Evolutionary conservation across 208 protist genomes (phyloP), one percentile per base, ranked within the genome.

Genomic region (Acanthamoeba sp.): DNA sequence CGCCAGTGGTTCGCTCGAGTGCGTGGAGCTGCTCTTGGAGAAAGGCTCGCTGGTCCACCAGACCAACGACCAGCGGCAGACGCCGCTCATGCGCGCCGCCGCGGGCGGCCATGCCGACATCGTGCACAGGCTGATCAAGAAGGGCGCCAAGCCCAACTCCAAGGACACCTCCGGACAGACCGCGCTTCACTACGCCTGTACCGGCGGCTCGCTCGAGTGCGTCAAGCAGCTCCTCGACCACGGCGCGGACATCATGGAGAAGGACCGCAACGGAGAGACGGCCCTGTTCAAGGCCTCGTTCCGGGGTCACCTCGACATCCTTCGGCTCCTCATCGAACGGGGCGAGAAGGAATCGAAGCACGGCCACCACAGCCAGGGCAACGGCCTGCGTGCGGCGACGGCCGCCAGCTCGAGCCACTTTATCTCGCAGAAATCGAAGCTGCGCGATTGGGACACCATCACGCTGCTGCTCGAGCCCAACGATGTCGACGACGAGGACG

Each of bases 211-310:
- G 29, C 45, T 82, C 16, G 89, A 93, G 40, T 76, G 57, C 50
- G 42, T 93, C 27, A 82, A 84, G 89, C 48, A 69, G 48, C 50
- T 93, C 32, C 52, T 76, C 9, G 69, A 38, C 45, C 38, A 40
- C 66, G 89, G 89, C 32, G 62, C 89, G 10, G 45, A 82, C 40
- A 52, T 82, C 3, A 42, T 27, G 29, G 89, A 64, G 48, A 76
- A 93, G 89, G 89, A 93, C 42, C 32, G 89, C 27, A 66, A 92
- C 38, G 87, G 87, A 6, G 87, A 92, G 62, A 92, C 87, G 36
- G 59, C 87, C 4, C 87, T 92, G 2, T 92, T 76, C 57, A 92
- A 92, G 45, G 87, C 87, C 12, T 64, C 87, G 36, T 55, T 92
- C 62, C 34, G 59, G 14, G 87, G 87, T 12, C 87, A 92, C 45